These are phyloP conservation scores for Myxozyma neotropica DNA, from an alignment of 805 yeast genomes.

Conservation along the genomic window DNA sequence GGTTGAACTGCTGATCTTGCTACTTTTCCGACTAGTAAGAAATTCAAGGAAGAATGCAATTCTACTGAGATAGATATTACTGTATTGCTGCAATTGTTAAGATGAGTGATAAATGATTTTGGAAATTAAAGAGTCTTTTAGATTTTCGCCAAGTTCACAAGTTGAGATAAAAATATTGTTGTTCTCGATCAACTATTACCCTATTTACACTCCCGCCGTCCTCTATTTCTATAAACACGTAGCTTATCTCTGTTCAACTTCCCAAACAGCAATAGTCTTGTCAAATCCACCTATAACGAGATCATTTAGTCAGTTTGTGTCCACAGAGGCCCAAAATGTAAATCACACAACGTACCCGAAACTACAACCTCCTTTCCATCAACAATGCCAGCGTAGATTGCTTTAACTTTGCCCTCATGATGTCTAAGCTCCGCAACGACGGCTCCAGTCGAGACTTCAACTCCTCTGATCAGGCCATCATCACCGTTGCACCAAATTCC, in stretches of 20 bases:
- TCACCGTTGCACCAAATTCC: slow-evolving; percentile 74
- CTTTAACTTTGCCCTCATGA: slow-evolving; percentile 54
- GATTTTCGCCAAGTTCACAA: background rate
- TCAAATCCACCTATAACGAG: slow-evolving; percentile 48
- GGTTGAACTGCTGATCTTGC: slow-evolving; percentile 35
- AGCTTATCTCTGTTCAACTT: slow-evolving; percentile 16
- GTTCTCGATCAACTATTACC: background rate
- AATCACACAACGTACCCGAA: slow-evolving; percentile 41
- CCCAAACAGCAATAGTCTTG: slow-evolving; percentile 45
- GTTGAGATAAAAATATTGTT: too few species aligned
- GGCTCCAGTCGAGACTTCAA: slow-evolving; percentile 51
- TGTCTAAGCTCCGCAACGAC: slow-evolving; percentile 44
- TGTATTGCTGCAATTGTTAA: background rate
- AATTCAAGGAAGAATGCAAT: slow-evolving; percentile 7
- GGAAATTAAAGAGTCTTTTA: background rate
- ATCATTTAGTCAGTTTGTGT: background rate
- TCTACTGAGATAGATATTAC: slow-evolving; percentile 3
- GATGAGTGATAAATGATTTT: background rate
- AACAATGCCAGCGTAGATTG: slow-evolving; percentile 41
- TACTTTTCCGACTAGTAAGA: slow-evolving; percentile 33
- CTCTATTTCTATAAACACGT: background rate
- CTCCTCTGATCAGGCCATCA: slow-evolving; percentile 65
- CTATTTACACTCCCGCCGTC: background rate
- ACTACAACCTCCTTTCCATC: slow-evolving; percentile 48
- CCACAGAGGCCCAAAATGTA: background rate